Conservation (phyloP, 2,329 filamentous ascomycete species). For the Alternaria atra region DNA sequence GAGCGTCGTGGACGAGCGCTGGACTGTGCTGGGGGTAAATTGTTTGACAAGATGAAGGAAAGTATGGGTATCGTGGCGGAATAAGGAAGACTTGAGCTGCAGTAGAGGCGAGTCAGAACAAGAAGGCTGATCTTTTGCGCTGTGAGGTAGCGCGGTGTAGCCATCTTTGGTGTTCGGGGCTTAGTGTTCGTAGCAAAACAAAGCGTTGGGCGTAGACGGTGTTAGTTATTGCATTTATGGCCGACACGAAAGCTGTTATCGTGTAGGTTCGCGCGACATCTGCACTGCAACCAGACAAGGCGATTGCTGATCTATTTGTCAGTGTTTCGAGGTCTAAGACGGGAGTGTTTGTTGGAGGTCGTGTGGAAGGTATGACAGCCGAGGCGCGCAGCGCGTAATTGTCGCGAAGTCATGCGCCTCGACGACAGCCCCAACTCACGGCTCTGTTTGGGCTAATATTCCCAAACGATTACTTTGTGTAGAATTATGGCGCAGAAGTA, state of each 20-base stretch:
- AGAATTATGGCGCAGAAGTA: not conserved
- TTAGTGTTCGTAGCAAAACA: slow-evolving; percentile 5
- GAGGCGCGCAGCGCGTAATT: slow-evolving; percentile 30
- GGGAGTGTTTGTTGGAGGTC: slow-evolving; percentile 19
- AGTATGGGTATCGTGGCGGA: slow-evolving; percentile 77
- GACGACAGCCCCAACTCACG: not conserved
- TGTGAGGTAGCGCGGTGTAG: slow-evolving; percentile 85
- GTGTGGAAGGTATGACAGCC: slow-evolving; percentile 21
- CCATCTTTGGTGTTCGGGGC: slow-evolving; percentile 27
- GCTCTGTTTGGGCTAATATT: not conserved
- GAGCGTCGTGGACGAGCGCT: slow-evolving; percentile 30
- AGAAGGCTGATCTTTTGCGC: slow-evolving; percentile 87
- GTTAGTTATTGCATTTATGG: slow-evolving; percentile 1
- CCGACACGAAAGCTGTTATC: not conserved
- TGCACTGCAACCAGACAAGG: not conserved
- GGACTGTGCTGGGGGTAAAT: slow-evolving; percentile 56
- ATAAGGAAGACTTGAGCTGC: slow-evolving; percentile 72
- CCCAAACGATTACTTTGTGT: not conserved
- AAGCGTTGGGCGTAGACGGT: not conserved
- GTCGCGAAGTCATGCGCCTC: slow-evolving; percentile 26
- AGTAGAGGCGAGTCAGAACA: slow-evolving; percentile 82
- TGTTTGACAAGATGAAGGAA: slow-evolving; percentile 78
- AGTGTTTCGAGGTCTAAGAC: not conserved
- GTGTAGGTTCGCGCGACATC: not conserved
- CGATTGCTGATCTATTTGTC: not conserved